Base-by-base conservation (phyloP, 2,329 filamentous ascomycete genomes). In the Pezicula carpinea region DNA sequence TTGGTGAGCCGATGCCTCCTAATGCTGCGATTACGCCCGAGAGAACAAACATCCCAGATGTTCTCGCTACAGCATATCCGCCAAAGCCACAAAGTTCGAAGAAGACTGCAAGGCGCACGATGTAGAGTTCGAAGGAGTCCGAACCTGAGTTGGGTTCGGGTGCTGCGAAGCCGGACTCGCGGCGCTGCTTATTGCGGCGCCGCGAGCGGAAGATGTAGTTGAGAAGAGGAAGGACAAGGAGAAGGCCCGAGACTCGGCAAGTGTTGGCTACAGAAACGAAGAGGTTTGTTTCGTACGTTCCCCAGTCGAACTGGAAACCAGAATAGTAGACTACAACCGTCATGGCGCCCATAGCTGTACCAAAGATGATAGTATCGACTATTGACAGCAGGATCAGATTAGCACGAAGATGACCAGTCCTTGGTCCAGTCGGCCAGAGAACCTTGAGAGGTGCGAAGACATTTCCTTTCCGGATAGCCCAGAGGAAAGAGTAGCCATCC, bases 241-340 rank as follows among this genome's bases (percentile, higher is more conserved):
- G 73, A 1, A 99, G 79, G 14, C 83, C 79, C 10, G 87, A 59
- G 7, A 96, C 90, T 22, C 93, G 85, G 35, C 82, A 50, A 13
- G 80, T 75, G 59, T 89, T 96, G 43, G 89, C 74, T n/a, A 86
- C 72, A 1, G 88, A 92, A 45, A 96, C 79, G 64, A 90, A 96
- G 14, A 82, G 74, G 38, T 87, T 89, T 11, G 85, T 86, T 64
- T 96, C 85, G 47, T 89, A 76, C 33, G 83, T 90, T 40, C 80
- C 79, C 93, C 93, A 97, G 45, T 77, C 74, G 62, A 96, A 97
- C 57, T 82, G 78, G 59, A 79, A 85, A 55, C 88, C 84, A 19
- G 82, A 82, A 67, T 97, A 99, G 46, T 96, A 79, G 46, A 97
- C 76, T 17, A 93, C 75, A 31, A 96, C 83, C n/a, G 84, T 81